Percentiles rank a stretch among this genome's conserved stretches.
phyloP scores from a whole-genome alignment of 306 rosid genomes.

The Cucurbita ficifolia region DNA sequence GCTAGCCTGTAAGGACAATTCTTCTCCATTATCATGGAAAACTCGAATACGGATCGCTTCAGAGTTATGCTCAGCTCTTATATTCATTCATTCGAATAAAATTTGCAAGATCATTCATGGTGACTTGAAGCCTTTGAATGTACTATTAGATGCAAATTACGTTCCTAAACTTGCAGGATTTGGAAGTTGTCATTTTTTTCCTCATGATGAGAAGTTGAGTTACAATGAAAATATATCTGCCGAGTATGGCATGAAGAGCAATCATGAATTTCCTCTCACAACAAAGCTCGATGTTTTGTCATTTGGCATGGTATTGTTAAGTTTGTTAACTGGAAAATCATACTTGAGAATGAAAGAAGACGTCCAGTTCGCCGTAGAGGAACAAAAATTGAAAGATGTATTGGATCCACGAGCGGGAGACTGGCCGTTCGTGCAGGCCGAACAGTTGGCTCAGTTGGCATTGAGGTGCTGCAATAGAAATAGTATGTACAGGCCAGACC shows the following conservation, averaged over 20 bases:
- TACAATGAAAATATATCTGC: constrained; percentile 18
- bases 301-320: constrained; percentile 58
- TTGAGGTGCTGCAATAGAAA: constrained; percentile 57
- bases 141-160: constrained; percentile 58
- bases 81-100: constrained; percentile 57
- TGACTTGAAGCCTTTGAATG: constrained; percentile 61
- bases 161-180: constrained; percentile 70
- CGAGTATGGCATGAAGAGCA: constrained; percentile 38
- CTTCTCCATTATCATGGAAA: constrained; percentile 73
- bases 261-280: constrained; percentile 43
- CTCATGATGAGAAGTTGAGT: constrained; percentile 25
- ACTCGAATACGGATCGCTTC: constrained; percentile 56
- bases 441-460: constrained; percentile 50
- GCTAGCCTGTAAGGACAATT: constrained; percentile 45
- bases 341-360: constrained; percentile 40
- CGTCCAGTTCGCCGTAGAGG: constrained; percentile 35
- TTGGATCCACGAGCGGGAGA: constrained; percentile 86
- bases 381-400: constrained; percentile 32
- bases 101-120: constrained; percentile 67
- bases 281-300: constrained; percentile 67
- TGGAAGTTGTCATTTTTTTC: constrained; percentile 39
- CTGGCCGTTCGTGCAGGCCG: constrained; percentile 72
- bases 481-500: constrained; percentile 47
- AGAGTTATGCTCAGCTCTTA: constrained; percentile 64
- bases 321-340: constrained; percentile 54